Base-by-base conservation (phyloP, 2,329 filamentous ascomycete species). In the Calonectria pseudoreteaudii region DNA sequence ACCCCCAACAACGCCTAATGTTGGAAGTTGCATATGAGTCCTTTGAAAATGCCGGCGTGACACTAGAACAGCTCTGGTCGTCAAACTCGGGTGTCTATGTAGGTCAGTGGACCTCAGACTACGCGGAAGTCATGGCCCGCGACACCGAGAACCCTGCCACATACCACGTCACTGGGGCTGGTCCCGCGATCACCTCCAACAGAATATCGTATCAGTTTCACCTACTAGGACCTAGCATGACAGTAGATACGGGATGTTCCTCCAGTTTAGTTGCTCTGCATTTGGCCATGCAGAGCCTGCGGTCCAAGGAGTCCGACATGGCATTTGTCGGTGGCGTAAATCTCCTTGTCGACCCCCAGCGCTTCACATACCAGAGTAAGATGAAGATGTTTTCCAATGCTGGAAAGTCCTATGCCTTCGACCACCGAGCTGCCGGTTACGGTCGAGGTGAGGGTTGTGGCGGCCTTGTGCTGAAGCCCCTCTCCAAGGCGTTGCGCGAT, bases 241-340 rank as follows among this genome's bases (percentile, higher is more conserved):
- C 87, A 0, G 81, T 90, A 9, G 87, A 90, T 71, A 90, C 89
- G 0, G 89, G 86, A 0, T 90, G 89, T 75, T 90, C 88, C 0
- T 84, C 86, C 28, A 87, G 85, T 70, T 78, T 90, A 9, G 84
- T 87, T 4, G 87, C 87, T 0, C 80, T 90, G 1, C 86, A 90
- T 73, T 80, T 86, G 28, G 89, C 88, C 3, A 72, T 78, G 7
- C 75, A 79, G 31, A 82, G 80, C 68, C 76, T 88, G 13, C 80
- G 76, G n/a, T 76, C 76, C 52, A 80, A 83, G 4, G 85, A 87
- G 67, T 76, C 75, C 16, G 74, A 77, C 9, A 76, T 74, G 66
- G 76, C 78, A 58, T 78, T 84, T 26, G 81, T 82, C 30, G 80
- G 75, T 11, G 81, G 80, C 31, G 78, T 79, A 31, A 82, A 83